Evolutionary conservation across 2,329 filamentous ascomycete genomes (phyloP).

Genomic region (Neopestalotiopsis sp.): DNA sequence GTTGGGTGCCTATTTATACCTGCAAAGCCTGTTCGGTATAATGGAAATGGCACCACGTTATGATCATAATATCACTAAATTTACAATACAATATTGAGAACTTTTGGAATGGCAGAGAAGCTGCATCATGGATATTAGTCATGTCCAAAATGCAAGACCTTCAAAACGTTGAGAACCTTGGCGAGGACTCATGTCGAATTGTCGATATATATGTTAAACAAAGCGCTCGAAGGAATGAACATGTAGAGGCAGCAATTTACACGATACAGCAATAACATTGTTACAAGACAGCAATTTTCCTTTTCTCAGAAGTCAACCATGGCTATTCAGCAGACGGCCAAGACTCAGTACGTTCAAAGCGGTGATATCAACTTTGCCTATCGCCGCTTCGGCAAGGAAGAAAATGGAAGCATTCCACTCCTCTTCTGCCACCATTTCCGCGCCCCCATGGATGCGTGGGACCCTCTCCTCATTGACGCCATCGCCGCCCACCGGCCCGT

Average conservation of each 20-base stretch:
- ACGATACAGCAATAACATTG: background rate
- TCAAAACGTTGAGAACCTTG: no score
- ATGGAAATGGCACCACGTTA: background rate
- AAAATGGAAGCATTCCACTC: background rate
- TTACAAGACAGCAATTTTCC: background rate
- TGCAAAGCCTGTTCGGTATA: background rate
- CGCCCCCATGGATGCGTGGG: background rate
- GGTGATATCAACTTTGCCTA: slow-evolving; percentile 6
- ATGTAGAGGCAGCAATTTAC: background rate
- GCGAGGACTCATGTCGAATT: no score
- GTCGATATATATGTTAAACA: no score
- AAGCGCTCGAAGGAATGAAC: no score
- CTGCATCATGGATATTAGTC: no score
- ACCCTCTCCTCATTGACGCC: background rate
- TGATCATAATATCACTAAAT: background rate
- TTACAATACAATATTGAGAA: no score
- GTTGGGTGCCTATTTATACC: background rate
- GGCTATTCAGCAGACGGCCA: background rate
- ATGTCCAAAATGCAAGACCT: no score
- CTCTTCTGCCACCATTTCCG: slow-evolving; percentile 2
- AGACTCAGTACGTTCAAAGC: background rate
- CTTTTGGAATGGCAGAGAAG: no score
- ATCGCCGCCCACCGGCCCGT: background rate
- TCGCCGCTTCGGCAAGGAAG: background rate
- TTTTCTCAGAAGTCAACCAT: no score